Base-by-base conservation (phyloP, 2,329 filamentous ascomycete species). In the Colletotrichum graminicola region DNA sequence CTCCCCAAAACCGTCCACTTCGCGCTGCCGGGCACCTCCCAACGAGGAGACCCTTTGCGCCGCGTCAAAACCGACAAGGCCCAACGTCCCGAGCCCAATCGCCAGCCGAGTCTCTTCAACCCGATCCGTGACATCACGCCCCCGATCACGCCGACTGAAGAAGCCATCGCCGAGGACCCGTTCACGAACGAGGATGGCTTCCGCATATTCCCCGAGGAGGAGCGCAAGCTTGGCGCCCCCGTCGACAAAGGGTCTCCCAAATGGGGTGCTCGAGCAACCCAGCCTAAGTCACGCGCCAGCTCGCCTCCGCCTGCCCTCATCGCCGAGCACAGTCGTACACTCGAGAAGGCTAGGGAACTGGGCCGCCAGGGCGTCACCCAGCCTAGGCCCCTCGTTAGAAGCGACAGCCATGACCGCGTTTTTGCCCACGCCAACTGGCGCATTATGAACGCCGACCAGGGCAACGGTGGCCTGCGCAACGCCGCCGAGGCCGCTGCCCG, bases 1-100 rank as follows among this genome's bases (percentile, higher is more conserved):
- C 89, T 98, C 45, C 95, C 95, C 43, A 95, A 97, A 80, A 98
- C 95, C 51, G 87, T 97, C 77, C 91, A 97, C 81, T 98, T 98
- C 81, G 91, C 91, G 76, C 86, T 93, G 67, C 89, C 89, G 14
- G 86, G 86, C 49, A 86, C 85, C 41, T 84, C 84, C 62, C 82
- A 81, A 69, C 83, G 78, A 73, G 78, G 78, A 72, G 74, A 73
- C 77, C 43, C 70, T 76, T 71, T 76, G 74, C 66, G 75, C 77
- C 74, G 69, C 41, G 62, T 63, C 67, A 78, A 74, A 72, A 60
- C 60, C 23, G 66, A 56, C n/a, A 72, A 72, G 26, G 26, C 36
- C 8, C 36, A 65, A 12, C 70, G 66, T 8, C 66, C 66, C 41
- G 60, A 69, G 29, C 72, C 78, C 55, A 79, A 83, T 47, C 77